Evolutionary conservation across 176 grass and related monocot genomes (phyloP).

Genomic region (Aegilops sharonensis): DNA sequence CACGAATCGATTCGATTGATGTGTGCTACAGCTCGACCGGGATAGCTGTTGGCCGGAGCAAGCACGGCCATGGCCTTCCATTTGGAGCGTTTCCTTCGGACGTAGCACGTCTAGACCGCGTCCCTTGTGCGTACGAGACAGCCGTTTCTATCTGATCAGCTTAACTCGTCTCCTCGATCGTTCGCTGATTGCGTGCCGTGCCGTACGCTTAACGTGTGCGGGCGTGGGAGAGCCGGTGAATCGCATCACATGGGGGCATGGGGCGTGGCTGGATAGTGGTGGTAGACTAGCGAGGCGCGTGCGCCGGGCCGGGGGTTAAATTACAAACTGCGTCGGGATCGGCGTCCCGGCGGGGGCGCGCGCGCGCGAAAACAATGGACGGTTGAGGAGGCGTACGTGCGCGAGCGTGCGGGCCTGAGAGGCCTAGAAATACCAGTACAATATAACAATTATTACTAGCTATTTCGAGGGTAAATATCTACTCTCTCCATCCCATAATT

Average conservation of each 20-base stretch:
- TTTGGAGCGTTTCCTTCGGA: constrained; percentile 16
- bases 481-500: too few relatives aligned
- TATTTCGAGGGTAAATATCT: too few relatives aligned
- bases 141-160: background rate
- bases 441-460: too few relatives aligned
- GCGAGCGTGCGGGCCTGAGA: background rate
- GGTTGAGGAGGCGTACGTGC: background rate
- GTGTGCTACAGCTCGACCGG: background rate
- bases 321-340: background rate
- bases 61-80: constrained; percentile 28
- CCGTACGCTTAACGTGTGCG: background rate
- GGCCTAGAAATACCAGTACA: too few relatives aligned
- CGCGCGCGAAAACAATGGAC: background rate
- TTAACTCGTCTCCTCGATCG: background rate
- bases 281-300: background rate
- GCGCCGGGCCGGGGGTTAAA: background rate
- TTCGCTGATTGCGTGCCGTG: background rate
- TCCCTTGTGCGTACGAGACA: background rate
- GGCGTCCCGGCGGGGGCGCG: background rate
- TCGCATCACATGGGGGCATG: background rate
- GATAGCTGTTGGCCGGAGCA: constrained; percentile 2
- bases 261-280: background rate
- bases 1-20: background rate
- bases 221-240: background rate
- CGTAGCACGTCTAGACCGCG: background rate